phyloP scores from a whole-genome alignment of 2,329 filamentous ascomycete genomes.

The Colletotrichum ledebouriae region DNA sequence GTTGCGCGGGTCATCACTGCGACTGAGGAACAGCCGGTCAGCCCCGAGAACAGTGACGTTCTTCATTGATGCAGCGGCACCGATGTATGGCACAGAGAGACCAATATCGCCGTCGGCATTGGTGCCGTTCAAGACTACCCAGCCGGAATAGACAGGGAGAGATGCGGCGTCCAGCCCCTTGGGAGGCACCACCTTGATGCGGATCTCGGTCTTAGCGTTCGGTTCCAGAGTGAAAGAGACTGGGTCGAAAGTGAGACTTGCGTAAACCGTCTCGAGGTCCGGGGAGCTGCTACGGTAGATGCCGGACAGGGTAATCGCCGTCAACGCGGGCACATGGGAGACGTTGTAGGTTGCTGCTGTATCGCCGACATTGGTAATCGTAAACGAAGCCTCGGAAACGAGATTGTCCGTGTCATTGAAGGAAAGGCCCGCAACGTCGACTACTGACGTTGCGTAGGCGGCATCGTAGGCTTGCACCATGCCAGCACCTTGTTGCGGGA shows the following conservation, averaged over 20 bases:
- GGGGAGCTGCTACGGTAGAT: slow-evolving; percentile 63
- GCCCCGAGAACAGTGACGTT: slow-evolving; percentile 32
- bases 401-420: slow-evolving; percentile 76
- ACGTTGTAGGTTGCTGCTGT: slow-evolving; percentile 65
- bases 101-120: slow-evolving; percentile 48
- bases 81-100: slow-evolving; percentile 36
- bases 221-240: slow-evolving; percentile 24
- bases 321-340: slow-evolving; percentile 62
- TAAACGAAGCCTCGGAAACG: slow-evolving; percentile 62
- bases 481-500: slow-evolving; percentile 72
- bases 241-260: slow-evolving; percentile 39
- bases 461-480: slow-evolving; percentile 72
- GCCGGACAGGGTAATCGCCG: slow-evolving; percentile 45
- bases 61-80: slow-evolving; percentile 33
- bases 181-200: slow-evolving; percentile 60
- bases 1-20: slow-evolving; percentile 26
- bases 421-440: slow-evolving; percentile 68
- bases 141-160: slow-evolving; percentile 60
- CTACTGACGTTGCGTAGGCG: slow-evolving; percentile 64
- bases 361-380: slow-evolving; percentile 66
- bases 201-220: slow-evolving; percentile 58
- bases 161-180: slow-evolving; percentile 47
- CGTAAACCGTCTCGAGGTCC: slow-evolving; percentile 48
- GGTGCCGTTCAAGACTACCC: slow-evolving; percentile 55
- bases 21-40: slow-evolving; percentile 7